A percentile compares a stretch with the other conserved stretches of the same genome.
Conservation (phyloP, 306 rosid genomes). For the Sesbania bispinosa region DNA sequence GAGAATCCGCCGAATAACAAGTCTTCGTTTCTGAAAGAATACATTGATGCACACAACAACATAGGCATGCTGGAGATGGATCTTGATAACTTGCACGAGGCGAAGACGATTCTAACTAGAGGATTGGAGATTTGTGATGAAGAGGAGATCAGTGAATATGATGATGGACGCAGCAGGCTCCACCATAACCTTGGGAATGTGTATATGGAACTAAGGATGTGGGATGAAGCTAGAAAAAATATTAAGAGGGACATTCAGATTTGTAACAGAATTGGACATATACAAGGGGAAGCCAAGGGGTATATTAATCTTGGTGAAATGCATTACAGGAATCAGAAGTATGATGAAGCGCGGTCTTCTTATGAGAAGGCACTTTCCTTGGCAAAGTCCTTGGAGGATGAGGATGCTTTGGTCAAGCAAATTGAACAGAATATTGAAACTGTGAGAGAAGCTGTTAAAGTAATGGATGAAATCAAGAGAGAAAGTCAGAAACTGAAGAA, state of each 20-base stretch:
- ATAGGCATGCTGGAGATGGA: constrained; percentile 89
- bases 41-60: constrained; percentile 81
- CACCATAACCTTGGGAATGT: constrained; percentile 90
- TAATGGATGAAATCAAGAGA: constrained; percentile 56
- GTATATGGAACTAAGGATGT: constrained; percentile 66
- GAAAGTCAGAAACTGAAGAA: constrained; percentile 79
- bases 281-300: constrained; percentile 94
- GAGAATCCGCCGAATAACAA: constrained; percentile 52
- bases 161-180: constrained; percentile 79
- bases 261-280: constrained; percentile 67
- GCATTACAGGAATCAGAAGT: constrained; percentile 71
- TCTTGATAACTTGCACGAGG: constrained; percentile 70
- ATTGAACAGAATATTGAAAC: constrained; percentile 57
- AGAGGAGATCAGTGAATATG: constrained; percentile 67
- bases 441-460: constrained; percentile 45
- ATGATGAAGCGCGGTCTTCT: constrained; percentile 56
- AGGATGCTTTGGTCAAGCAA: constrained; percentile 63
- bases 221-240: constrained; percentile 64
- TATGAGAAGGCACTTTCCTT: constrained; percentile 58
- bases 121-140: constrained; percentile 72
- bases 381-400: constrained; percentile 75
- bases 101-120: constrained; percentile 43
- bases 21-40: constrained; percentile 61
- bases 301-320: constrained; percentile 76
- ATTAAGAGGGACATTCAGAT: constrained; percentile 67